Conservation (phyloP, 352 stramenopile species). For the Phytophthora citricola region DNA sequence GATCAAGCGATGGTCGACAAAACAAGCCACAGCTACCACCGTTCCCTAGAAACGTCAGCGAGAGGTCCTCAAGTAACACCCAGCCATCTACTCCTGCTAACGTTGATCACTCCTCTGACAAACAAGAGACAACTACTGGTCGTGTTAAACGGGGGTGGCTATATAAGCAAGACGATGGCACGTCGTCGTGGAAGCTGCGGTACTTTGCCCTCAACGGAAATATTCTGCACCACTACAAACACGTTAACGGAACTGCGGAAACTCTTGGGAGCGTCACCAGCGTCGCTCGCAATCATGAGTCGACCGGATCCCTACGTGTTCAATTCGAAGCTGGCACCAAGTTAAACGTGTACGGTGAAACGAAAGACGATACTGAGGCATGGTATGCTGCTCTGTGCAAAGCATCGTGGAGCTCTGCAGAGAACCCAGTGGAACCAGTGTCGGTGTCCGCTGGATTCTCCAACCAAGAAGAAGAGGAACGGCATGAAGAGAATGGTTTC, state of each 20-base stretch:
- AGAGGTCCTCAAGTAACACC: constrained; percentile 2
- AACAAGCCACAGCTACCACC: constrained; percentile 29
- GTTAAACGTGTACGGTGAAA: constrained; percentile 57
- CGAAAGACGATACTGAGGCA: constrained; percentile 46
- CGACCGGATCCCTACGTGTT: constrained; percentile 48
- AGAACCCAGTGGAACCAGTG: constrained; percentile 8
- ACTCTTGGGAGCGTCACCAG: constrained; percentile 55
- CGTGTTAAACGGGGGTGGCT: constrained; percentile 65
- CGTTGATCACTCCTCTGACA: constrained; percentile 11
- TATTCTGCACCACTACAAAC: constrained; percentile 61
- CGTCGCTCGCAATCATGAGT: constrained; percentile 44
- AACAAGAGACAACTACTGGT: constrained; percentile 8
- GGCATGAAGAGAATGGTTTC: constrained; percentile 26
- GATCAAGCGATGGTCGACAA: constrained; percentile 8
- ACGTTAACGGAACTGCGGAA: constrained; percentile 44
- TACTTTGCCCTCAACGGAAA: constrained; percentile 70
- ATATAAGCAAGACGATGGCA: constrained; percentile 54
- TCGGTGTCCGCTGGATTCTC: not conserved
- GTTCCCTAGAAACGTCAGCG: constrained; percentile 28
- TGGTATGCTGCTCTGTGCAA: constrained; percentile 59
- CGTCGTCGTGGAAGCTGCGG: constrained; percentile 68
- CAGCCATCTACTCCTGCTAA: constrained; percentile 16
- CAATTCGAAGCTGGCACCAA: constrained; percentile 55
- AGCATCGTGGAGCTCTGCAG: constrained; percentile 26
- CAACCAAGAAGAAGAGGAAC: constrained; percentile 29